Evolutionary conservation across 2,329 filamentous ascomycete genomes (phyloP).

Genomic region (Ophidiomyces ophidiicola): DNA sequence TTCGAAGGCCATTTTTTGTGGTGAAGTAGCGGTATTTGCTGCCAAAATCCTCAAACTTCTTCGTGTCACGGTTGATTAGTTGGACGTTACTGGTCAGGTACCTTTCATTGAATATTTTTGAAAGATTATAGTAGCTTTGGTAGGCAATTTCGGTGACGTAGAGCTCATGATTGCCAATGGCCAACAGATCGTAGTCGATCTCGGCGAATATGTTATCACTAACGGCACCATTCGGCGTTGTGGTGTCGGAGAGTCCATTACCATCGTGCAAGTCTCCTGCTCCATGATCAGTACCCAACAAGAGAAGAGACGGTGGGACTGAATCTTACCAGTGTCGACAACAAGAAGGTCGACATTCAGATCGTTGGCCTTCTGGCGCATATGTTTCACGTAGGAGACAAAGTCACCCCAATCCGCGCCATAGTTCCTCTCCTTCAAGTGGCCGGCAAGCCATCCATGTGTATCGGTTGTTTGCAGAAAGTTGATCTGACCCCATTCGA

Average conservation of each 20-base stretch:
- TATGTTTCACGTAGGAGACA: constrained; percentile 75
- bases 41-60: constrained; percentile 37
- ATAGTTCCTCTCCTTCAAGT: constrained; percentile 78
- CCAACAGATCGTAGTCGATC: constrained; percentile 43
- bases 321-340: constrained; percentile 76
- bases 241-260: constrained; percentile 50
- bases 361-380: constrained; percentile 65
- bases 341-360: constrained; percentile 78
- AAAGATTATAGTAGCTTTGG: constrained; percentile 48
- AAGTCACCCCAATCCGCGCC: constrained; percentile 98
- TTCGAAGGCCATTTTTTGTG: constrained; percentile 37
- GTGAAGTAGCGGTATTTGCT: constrained; percentile 40
- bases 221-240: constrained; percentile 43
- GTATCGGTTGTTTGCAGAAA: constrained; percentile 92
- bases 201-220: constrained; percentile 44
- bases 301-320: constrained; percentile 31
- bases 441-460: constrained; percentile 90
- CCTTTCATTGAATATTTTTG: constrained; percentile 44
- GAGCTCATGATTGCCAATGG: constrained; percentile 53
- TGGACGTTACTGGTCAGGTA: constrained; percentile 45
- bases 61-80: constrained; percentile 34
- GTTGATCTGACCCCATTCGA: constrained; percentile 78
- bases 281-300: neutral
- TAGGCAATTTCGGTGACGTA: constrained; percentile 52
- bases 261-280: constrained; percentile 53